Evolutionary conservation across 31 red algal species (phyloP), one percentile per base, ranked within the genome.

Genomic region (Porphyra umbilicalis): DNA sequence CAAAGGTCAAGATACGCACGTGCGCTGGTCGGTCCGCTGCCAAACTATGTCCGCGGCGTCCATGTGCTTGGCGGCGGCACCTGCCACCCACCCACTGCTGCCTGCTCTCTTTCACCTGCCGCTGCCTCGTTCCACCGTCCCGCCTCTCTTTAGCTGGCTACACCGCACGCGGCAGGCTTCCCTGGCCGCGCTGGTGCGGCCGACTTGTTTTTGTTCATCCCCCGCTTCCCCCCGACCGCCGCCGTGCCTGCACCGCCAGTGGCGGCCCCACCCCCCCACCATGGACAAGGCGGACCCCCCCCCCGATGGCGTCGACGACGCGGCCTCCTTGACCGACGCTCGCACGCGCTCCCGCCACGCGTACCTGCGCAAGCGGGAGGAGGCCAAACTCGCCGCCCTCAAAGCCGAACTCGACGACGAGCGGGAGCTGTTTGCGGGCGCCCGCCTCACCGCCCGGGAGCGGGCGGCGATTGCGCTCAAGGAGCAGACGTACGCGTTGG

Each of bases 361-460:
- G 35, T 94, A 94, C 75, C 76, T 94, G 32, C 80, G 79, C 11
- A 83, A 83, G 68, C 85, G 92, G 14, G 92, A 94, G 80, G 79
- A 79, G 4, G 68, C 84, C 35, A 75, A 94, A 40, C 83, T 94
- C 6, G 37, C 81, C 6, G 84, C 74, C 31, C 74, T 94, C 6
- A 75, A 85, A 6, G 84, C 80, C 1, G 92, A 94, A 67, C 78
- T 94, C 35, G 74, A 83, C 42, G 92, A 94, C 80, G 92, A 94
- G 76, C 79, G 80, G 31, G 79, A 75, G 32, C 83, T 94, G 1
- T 94, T 94, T 81, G 79, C 44, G 6, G 87, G 79, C 75, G 92
- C 88, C 39, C 36, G 86, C 34, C 85, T 94, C 79, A 84, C 92
- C 29, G 84, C 79, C 33, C 85, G 86, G 18, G 92, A 94, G 77